Conservation (phyloP, 768 basidiomycete genomes). For the Floccularia luteovirens region DNA sequence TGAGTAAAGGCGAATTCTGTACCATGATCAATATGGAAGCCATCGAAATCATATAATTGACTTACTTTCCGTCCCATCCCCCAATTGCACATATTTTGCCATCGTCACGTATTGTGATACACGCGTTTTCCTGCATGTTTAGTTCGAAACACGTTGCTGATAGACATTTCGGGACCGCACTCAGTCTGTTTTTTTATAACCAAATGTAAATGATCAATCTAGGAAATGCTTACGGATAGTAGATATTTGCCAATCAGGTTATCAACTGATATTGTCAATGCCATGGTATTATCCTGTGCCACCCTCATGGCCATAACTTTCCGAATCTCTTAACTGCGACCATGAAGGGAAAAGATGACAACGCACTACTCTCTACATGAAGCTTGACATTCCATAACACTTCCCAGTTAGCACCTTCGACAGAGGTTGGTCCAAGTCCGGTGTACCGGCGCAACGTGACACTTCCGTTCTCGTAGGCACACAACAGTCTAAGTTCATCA, state of each 20-base stretch:
- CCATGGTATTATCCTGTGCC: slow-evolving; percentile 47
- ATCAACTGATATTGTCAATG: slow-evolving; percentile 82
- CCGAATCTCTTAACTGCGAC: not conserved
- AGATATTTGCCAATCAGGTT: slow-evolving; percentile 66
- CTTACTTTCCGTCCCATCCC: slow-evolving; percentile 92
- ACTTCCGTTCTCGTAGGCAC: slow-evolving; percentile 84
- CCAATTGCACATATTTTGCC: slow-evolving; percentile 80
- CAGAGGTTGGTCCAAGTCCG: slow-evolving; percentile 33
- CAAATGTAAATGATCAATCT: not conserved
- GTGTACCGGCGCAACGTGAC: slow-evolving; percentile 60
- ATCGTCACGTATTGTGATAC: slow-evolving; percentile 67
- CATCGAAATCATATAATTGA: slow-evolving; percentile 4
- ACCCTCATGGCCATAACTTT: slow-evolving; percentile 86
- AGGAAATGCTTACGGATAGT: slow-evolving; percentile 30
- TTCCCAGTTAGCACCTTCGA: slow-evolving; percentile 74
- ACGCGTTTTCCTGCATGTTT: slow-evolving; percentile 77
- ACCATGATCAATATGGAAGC: slow-evolving; percentile 1
- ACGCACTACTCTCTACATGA: slow-evolving; percentile 69
- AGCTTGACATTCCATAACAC: slow-evolving; percentile 55
- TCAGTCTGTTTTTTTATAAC: not conserved
- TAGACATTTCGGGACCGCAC: slow-evolving; percentile 4
- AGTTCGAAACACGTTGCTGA: slow-evolving; percentile 39
- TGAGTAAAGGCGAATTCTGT: slow-evolving; percentile 77
- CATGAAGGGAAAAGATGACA: not conserved
- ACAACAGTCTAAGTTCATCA: slow-evolving; percentile 58